Base-by-base conservation (phyloP, 352 stramenopile genomes). In the Albugo laibachii region DNA sequence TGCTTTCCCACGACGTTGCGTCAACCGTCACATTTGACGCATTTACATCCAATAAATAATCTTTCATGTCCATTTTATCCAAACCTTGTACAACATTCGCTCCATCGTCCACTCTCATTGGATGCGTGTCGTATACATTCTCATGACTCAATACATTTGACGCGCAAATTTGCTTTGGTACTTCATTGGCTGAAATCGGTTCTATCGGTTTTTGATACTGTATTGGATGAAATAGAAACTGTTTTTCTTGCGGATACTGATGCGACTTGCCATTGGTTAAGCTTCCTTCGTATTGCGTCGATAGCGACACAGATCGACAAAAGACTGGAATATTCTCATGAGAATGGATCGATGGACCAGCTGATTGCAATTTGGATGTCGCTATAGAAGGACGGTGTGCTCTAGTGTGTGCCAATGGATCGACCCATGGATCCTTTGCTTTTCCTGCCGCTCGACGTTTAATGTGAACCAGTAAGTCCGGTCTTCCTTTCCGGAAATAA, bases 341-440 rank as follows among this genome's bases (percentile, higher is more conserved):
- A 11, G 53, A 59, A 3, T 48, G 54, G 2, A 55, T 48, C 1
- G 38, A 24, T 24, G 38, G 3, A 10, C 16, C 16, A 24, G 38
- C 16, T 8, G 16, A 3, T 24, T 19, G 20, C 8, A 24, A 19
- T 43, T 8, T 19, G 20, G 20, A 24, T 10, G 38, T 24, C 8
- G 20, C 16, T 8, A 24, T 19, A 8, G 38, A 19, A 19, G 38
- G 20, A 31, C 24, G 3, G 24, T 41, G 18, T 46, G 36, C 31
- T 55, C 49, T 43, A 24, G 38, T 8, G 18, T 50, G 52, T 36
- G 20, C 41, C 38, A 88, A 47, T 4, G 76, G 76, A 52, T 88
- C 76, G 52, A 88, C 80, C 76, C 72, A 85, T 46, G 76, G 76
- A 27, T 88, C 76, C 53, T 88, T 88, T 16, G 76, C 76, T 53